Evolutionary conservation across 768 basidiomycete genomes (phyloP), one percentile per base, ranked within the genome.

Genomic region (Collybia nuda): DNA sequence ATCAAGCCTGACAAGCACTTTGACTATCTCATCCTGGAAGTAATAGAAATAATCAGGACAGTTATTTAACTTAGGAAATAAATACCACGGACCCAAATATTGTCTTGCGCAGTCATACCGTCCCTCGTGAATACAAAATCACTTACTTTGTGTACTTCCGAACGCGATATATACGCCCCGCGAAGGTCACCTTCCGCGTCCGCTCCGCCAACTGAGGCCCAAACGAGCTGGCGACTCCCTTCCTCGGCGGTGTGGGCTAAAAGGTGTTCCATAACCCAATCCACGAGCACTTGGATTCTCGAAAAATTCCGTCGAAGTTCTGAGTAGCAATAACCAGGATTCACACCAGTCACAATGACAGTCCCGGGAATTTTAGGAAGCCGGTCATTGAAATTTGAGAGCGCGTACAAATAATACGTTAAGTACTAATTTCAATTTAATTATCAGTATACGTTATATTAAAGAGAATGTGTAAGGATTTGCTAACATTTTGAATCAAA

Each of bases 321-420:
- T 6, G 74, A 76, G n/a, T 56, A 44, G 56, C 75, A 75, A 55
- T 65, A 70, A 1, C 76, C 76, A 17, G 78, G 78, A 44, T 72
- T 69, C 26, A 72, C 63, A 28, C 66, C 39, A 48, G 66, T 65
- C 48, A 71, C 64, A 28, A 72, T 68, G 18, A 76, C 49, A 0
- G 66, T 52, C 2, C 59, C 52, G 6, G 58, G 5, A 40, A 54
- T 50, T 43, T 54, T 22, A 1, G 59, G 36, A n/a, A 76, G 58
- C 18, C 60, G 63, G 8, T 59, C 64, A 9, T 57, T 61, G 1
- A n/a, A n/a, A n/a, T n/a, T 57, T 61, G 1, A 80, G 57, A 2
- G 67, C 67, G 15, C 69, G 75, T 28, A 57, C 62, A 55, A 77
- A 74, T 26, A 75, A 56, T 3, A 76, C 44, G 43, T 73, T 69